These are phyloP conservation scores for Gloeopeniophorella convolvens DNA, from an alignment of 768 basidiomycete genomes.

Conservation along the genomic window DNA sequence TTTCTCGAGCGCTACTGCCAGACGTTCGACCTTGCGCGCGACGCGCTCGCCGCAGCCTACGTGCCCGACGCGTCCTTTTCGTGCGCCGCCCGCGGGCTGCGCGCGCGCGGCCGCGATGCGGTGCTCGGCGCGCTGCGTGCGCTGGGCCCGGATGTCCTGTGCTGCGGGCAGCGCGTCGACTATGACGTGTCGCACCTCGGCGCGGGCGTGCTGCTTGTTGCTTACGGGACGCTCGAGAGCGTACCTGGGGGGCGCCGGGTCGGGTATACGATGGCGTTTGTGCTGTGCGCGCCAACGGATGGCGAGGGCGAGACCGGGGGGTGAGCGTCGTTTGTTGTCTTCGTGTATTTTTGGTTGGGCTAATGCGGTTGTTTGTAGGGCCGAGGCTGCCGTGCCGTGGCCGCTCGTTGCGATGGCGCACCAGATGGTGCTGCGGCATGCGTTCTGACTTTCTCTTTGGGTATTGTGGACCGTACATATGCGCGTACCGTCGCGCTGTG, in stretches of 20 bases:
- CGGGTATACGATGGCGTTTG: conserved; percentile 11
- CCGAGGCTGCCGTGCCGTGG: background rate
- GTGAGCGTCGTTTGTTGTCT: background rate
- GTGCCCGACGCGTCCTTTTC: conserved; percentile 11
- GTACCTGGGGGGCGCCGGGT: background rate
- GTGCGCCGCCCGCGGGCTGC: conserved; percentile 4
- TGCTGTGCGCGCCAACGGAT: background rate
- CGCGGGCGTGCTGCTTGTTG: conserved; percentile 9
- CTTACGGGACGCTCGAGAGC: background rate
- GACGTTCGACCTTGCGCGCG: conserved; percentile 12
- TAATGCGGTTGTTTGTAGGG: background rate
- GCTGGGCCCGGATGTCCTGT: conserved; percentile 4
- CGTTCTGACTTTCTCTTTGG: background rate
- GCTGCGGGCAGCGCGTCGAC: background rate
- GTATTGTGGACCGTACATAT: too few relatives aligned
- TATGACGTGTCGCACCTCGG: conserved; percentile 10
- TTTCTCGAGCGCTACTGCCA: conserved; percentile 6
- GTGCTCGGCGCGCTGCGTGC: background rate
- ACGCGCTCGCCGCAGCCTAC: conserved; percentile 7
- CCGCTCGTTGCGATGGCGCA: conserved; percentile 13
- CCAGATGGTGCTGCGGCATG: conserved; percentile 7
- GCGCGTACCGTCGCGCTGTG: too few relatives aligned
- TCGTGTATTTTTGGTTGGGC: background rate
- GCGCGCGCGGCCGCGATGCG: conserved; percentile 4
- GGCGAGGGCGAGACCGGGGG: background rate